These are phyloP conservation scores for Xylogone sp. DNA, from an alignment of 2,329 filamentous ascomycete genomes.

Conservation along the genomic window DNA sequence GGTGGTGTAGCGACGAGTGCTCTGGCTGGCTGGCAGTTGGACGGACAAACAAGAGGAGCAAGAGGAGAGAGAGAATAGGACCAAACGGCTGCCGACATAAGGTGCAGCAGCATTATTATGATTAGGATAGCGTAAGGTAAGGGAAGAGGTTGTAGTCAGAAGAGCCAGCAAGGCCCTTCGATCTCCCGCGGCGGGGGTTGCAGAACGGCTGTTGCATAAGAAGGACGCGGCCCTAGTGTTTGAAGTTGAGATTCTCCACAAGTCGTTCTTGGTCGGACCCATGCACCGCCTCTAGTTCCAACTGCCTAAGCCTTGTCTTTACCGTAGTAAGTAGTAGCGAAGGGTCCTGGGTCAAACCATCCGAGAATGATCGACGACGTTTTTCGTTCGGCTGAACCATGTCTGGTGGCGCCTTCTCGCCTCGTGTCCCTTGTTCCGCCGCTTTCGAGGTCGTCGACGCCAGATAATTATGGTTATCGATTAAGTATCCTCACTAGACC, in stretches of 20 bases:
- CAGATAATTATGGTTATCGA: too few species aligned
- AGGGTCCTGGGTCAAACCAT: conserved; percentile 19
- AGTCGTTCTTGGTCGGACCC: conserved; percentile 19
- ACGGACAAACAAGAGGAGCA: background rate
- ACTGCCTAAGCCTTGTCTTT: conserved; percentile 26
- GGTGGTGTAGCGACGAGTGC: background rate
- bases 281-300: conserved; percentile 15
- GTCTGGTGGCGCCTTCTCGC: conserved; percentile 6
- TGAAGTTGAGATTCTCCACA: conserved; percentile 30
- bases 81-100: too few species aligned
- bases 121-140: too few species aligned
- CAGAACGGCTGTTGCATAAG: background rate
- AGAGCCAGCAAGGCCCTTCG: background rate
- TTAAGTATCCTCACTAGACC: too few species aligned
- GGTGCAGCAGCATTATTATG: too few species aligned
- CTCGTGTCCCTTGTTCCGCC: background rate
- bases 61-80: background rate
- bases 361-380: conserved; percentile 16
- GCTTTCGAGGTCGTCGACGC: too few species aligned
- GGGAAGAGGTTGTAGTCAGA: background rate
- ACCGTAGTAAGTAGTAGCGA: conserved; percentile 16
- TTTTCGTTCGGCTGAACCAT: conserved; percentile 15
- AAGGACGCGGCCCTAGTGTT: conserved; percentile 20
- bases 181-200: background rate
- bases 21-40: background rate